These are phyloP conservation scores for Kalanchoe fedtschenkoi DNA, from an alignment of 164 flowering plant species.

Conservation along the genomic window DNA sequence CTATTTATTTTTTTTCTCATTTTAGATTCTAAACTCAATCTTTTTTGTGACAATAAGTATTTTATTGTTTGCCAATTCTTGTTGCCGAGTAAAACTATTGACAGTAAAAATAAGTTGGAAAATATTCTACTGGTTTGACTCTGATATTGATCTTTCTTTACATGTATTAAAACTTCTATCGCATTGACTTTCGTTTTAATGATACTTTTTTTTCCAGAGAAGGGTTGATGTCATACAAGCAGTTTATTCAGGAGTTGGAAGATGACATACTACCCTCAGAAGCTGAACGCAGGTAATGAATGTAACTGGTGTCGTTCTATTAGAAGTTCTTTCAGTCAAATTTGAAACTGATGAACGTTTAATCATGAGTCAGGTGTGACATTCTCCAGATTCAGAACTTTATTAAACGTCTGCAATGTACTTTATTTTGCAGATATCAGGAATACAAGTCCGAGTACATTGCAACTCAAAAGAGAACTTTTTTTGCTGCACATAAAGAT, in stretches of 20 bases:
- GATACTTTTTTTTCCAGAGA: conserved; percentile 52
- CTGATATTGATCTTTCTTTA: not conserved
- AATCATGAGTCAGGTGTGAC: not conserved
- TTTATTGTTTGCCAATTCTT: too few relatives aligned
- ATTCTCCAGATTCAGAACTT: not conserved
- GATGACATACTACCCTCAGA: conserved; percentile 93
- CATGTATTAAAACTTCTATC: too few relatives aligned
- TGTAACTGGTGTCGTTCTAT: not conserved
- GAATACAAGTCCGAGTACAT: conserved; percentile 93
- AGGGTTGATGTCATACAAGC: conserved; percentile 98
- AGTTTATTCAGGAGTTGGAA: conserved; percentile 98
- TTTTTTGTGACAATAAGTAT: too few relatives aligned
- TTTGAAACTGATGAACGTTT: not conserved
- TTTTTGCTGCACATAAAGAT: conserved; percentile 82
- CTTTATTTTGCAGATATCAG: conserved; percentile 51
- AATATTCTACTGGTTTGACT: not conserved
- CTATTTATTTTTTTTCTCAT: too few relatives aligned
- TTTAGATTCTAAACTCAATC: too few relatives aligned
- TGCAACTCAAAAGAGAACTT: conserved; percentile 81
- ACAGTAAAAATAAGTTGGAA: not conserved
- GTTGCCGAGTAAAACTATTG: too few relatives aligned
- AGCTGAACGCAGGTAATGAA: conserved; percentile 84
- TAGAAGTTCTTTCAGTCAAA: not conserved
- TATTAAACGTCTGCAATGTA: not conserved
- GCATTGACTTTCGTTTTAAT: not conserved